Evolutionary conservation across 345 rosid species (phyloP), one percentile per base, ranked within the genome.

Genomic region (Aquilaria malaccensis): DNA sequence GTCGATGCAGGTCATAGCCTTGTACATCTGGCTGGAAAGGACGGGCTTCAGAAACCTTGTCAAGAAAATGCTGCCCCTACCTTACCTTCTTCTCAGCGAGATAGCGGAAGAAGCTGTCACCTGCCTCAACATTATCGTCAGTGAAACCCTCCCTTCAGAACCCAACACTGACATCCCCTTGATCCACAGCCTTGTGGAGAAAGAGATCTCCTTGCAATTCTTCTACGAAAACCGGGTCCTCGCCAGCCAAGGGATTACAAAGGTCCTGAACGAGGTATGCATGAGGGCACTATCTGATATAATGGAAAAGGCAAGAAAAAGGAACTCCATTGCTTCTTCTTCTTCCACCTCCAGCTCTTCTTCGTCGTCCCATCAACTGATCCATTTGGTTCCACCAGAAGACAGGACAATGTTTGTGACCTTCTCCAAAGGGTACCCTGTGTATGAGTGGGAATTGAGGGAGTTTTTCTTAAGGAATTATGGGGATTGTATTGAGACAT

Each of bases 361-460:
- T 37, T 37, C 43, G 43, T n/a, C 13, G 69, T 48, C 13, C 53
- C 41, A 30, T 11, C 64, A 11, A 33, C 50, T 3, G 48, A 9
- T 14, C 2, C 1, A 13, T 7, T 58, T 33, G 5, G 70, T 71
- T 6, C 77, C 74, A 7, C 56, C 76, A 0, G 88, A 83, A 0
- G 75, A 66, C 2, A 70, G 85, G 77, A 83, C 92, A n/a, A 50
- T 86, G 70, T 86, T 86, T 10, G 70, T 81, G 7, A 86, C 92
- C 3, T 86, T 86, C 66, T 86, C 89, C 0, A 81, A 76, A 65
- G 92, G 89, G 1, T 83, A 79, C 41, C 86, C 81, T 5, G 86
- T 86, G 6, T 14, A 4, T 7, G 87, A 81, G 53, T 50, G 71
- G 73, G 88, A 86, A 67, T 72, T 86, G 5, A 43, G 66, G 14